phyloP scores from a whole-genome alignment of 2,329 filamentous ascomycete genomes.

The Pseudocercospora cruenta region DNA sequence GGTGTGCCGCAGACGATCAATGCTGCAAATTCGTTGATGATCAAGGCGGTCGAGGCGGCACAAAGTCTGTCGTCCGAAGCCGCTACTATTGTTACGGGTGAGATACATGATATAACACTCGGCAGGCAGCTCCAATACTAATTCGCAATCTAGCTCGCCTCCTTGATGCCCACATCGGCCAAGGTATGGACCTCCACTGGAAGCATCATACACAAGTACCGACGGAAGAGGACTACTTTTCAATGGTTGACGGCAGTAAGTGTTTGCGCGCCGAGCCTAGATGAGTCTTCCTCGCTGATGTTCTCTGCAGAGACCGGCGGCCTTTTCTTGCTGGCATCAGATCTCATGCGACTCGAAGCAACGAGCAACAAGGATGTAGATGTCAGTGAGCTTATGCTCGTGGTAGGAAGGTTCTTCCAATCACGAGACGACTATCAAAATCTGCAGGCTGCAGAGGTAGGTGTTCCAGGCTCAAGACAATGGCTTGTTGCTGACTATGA shows the following conservation, averaged over 20 bases:
- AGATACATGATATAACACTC: not conserved
- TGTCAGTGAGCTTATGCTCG: not conserved
- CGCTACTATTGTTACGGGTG: conserved; percentile 1
- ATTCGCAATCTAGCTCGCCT: conserved; percentile 1
- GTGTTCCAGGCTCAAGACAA: not conserved
- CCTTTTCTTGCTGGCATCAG: conserved; percentile 6
- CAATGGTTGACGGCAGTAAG: conserved; percentile 14
- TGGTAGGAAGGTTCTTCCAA: conserved; percentile 12
- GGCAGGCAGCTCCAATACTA: not conserved
- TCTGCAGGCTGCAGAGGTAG: not conserved
- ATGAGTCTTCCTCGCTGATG: not conserved
- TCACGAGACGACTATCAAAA: conserved; percentile 13
- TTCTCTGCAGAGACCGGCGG: conserved; percentile 11
- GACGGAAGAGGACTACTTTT: conserved; percentile 10
- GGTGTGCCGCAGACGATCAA: conserved; percentile 15
- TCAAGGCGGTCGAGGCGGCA: conserved; percentile 7
- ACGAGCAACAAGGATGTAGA: conserved; percentile 9
- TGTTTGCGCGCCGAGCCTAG: not conserved
- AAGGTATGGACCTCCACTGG: conserved; percentile 17
- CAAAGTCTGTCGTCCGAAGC: conserved; percentile 4
- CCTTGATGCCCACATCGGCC: conserved; percentile 11
- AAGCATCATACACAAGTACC: conserved; percentile 4
- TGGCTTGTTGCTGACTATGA: not conserved
- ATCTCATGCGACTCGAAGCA: conserved; percentile 8
- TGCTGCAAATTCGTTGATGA: conserved; percentile 11